Conservation (phyloP, 2,329 filamentous ascomycete species). For the Bimuria novae-zelandiae region DNA sequence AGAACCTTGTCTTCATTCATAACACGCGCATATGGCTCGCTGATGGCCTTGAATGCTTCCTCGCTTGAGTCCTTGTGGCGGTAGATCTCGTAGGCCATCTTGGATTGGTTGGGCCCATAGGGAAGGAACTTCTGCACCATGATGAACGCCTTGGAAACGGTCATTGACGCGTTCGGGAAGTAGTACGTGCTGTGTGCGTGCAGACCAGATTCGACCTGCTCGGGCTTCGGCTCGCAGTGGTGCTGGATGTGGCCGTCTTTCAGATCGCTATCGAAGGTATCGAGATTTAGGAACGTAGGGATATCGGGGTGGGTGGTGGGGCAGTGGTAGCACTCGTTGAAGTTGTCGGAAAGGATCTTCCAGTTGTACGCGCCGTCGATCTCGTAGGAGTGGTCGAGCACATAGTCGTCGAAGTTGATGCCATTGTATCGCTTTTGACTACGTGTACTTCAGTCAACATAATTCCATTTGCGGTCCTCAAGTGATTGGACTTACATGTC, state of each 20-base stretch:
- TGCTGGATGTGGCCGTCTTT: constrained; percentile 34
- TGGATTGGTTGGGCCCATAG: constrained; percentile 51
- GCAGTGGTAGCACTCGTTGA: constrained; percentile 70
- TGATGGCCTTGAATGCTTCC: constrained; percentile 61
- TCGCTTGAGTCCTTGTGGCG: constrained; percentile 62
- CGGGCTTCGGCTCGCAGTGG: constrained; percentile 22
- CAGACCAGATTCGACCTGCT: constrained; percentile 23
- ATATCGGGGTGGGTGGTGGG: constrained; percentile 63
- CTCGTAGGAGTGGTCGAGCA: constrained; percentile 30
- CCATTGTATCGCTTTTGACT: constrained; percentile 24
- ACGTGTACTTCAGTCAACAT: too few relatives aligned
- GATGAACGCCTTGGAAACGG: constrained; percentile 53
- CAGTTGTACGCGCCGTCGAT: constrained; percentile 33
- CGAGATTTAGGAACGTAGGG: constrained; percentile 59
- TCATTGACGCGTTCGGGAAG: constrained; percentile 31
- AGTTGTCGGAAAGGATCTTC: constrained; percentile 57
- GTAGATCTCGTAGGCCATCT: constrained; percentile 66
- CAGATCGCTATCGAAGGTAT: constrained; percentile 50
- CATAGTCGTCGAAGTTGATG: constrained; percentile 28
- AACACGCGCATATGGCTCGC: constrained; percentile 64
- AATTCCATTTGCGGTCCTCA: too few relatives aligned
- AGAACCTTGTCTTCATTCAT: constrained; percentile 68
- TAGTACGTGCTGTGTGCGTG: constrained; percentile 34
- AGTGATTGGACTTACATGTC: constrained; percentile 13
- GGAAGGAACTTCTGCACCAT: constrained; percentile 66